Evolutionary conservation across 441 rosid species (phyloP), one percentile per base, ranked within the genome.

Genomic region (Gossypium davidsonii): DNA sequence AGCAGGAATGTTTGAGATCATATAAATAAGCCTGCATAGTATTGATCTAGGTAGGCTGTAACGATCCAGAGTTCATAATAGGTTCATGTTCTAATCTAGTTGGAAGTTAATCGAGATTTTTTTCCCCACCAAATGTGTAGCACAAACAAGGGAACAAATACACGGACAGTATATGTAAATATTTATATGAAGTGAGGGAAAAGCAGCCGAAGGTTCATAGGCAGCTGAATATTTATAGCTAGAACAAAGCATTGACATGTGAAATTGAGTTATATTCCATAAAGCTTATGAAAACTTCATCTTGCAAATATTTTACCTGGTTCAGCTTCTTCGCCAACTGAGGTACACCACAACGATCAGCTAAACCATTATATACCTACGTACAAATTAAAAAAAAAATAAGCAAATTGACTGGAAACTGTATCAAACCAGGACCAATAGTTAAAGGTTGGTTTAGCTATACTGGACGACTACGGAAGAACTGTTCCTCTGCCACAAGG

Each of bases 401-500:
- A n/a, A 51, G 28, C 23, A 46, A 67, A 55, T n/a, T 10, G 11
- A 46, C 28, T 25, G 49, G 7, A 70, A 75, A 60, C 61, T 58
- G 28, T 52, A 70, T 51, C 39, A 63, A 56, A 72, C 37, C 34
- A 76, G 31, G 28, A 69, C 58, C 1, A 74, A 74, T 10, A 23
- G 17, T 46, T 14, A 48, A 51, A 61, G 49, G 73, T 26, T 67
- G 53, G 63, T 59, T 74, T 44, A 78, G 59, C 63, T 93, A 81
- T 94, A 94, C 99, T 2, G 98, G 97, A 74, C 87, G 97, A 72
- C 93, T 88, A 25, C 88, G 97, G 74, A 94, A 94, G 89, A 94
- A 94, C 70, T 91, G 91, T 72, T 92, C 98, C 83, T 94, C 99
- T 1, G 99, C 97, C 48, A 78, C 83, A 48, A 92, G 82, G 51